phyloP scores from a whole-genome alignment of 176 grass and related monocot species.

The Musa acuminata region DNA sequence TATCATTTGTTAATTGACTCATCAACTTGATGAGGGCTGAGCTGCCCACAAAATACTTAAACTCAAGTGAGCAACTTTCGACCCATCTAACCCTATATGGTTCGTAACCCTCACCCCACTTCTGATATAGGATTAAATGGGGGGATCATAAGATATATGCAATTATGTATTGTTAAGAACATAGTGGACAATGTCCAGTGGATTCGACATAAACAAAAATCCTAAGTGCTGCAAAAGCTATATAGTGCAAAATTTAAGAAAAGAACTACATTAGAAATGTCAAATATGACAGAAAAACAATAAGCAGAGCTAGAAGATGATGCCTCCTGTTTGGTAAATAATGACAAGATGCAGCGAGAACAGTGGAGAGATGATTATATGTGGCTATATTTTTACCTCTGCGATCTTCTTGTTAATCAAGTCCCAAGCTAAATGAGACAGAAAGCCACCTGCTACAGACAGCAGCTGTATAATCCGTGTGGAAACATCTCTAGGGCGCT shows the following conservation, averaged over 20 bases:
- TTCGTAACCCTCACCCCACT: too few species aligned
- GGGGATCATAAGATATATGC: not conserved
- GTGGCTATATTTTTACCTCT: conserved; percentile 46
- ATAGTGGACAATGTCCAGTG: not conserved
- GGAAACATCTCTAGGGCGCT: conserved; percentile 54
- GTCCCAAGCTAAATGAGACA: conserved; percentile 69
- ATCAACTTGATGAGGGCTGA: too few species aligned
- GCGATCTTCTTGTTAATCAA: conserved; percentile 71
- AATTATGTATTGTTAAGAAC: not conserved
- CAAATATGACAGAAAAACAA: not conserved
- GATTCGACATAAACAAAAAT: not conserved
- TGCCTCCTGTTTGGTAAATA: not conserved
- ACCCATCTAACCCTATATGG: too few species aligned
- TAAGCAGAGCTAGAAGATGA: not conserved
- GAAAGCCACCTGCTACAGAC: conserved; percentile 86
- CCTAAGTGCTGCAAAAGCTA: too few species aligned
- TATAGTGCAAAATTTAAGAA: too few species aligned
- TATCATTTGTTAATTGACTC: too few species aligned
- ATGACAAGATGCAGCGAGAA: not conserved
- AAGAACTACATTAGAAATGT: not conserved
- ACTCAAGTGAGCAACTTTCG: too few species aligned
- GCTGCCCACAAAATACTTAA: too few species aligned
- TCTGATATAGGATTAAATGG: too few species aligned
- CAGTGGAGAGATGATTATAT: not conserved
- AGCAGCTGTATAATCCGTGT: conserved; percentile 68